Base-by-base conservation (phyloP, 2,329 filamentous ascomycete genomes). In the Chaetomiaceae sp. region DNA sequence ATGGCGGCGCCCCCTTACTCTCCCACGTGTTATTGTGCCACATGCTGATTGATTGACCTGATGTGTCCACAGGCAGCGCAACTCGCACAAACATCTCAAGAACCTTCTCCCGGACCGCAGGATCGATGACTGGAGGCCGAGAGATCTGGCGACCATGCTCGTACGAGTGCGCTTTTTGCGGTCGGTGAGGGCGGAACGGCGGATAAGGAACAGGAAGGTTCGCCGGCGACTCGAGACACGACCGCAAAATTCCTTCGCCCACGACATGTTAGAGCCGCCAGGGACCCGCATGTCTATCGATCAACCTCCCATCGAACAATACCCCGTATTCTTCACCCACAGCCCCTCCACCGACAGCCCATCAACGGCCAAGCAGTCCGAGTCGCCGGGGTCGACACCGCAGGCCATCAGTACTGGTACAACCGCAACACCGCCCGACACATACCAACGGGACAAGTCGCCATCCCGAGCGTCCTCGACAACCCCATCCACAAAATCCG, bases 61-160 rank as follows among this genome's bases (percentile, higher is more conserved):
- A 27, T 30, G 33, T 20, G 49, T 25, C n/a, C 20, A 14, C 48
- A 63, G 61, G 48, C 61, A 63, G 43, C 61, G 61, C 44, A 63
- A 63, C 56, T 59, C 61, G 6, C 61, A 63, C 58, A 63, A 63
- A 50, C 61, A 62, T 30, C 50, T 63, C 5, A 60, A 58, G 48
- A 61, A 56, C 48, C 49, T 63, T 5, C 57, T 63, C n/a, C 61
- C 61, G 18, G 61, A 63, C 41, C 60, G 61, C 29, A 55, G 61
- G 37, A 63, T 63, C 43, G 61, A 63, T 46, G 61, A 63, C 46
- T 63, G 61, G 61, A 51, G 61, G 52, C 61, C 61, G 16, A 46
- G 61, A 25, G 61, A 63, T 36, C 52, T 61, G 34, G 45, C 52
- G 4, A 61, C 60, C 14, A 63, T 63, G 61, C 51, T 58, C 32